Evolutionary conservation across 345 rosid species (phyloP).

Genomic region (Hirschfeldia incana): DNA sequence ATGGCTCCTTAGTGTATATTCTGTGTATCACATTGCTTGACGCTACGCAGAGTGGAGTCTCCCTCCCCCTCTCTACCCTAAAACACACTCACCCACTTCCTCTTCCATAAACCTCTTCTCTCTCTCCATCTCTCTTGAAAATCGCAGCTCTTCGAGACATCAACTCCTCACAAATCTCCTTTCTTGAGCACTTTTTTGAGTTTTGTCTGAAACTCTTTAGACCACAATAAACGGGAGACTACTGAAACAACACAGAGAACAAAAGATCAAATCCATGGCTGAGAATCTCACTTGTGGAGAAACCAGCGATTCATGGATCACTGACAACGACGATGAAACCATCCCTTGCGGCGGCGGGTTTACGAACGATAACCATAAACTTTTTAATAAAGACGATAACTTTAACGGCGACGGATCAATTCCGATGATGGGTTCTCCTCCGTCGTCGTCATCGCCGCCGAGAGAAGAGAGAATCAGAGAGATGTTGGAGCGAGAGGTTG

Average conservation of each 20-base stretch:
- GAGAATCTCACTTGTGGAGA: conserved; percentile 60
- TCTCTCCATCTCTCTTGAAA: conserved; percentile 29
- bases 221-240: conserved; percentile 13
- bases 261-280: conserved; percentile 40
- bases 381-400: conserved; percentile 33
- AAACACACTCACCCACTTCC: conserved; percentile 39
- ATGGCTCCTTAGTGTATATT: conserved; percentile 22
- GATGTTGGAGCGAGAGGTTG: conserved; percentile 59
- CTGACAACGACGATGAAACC: conserved; percentile 35
- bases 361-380: neutral
- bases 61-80: conserved; percentile 35
- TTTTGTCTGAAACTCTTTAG: conserved; percentile 28
- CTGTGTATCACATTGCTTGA: conserved; percentile 28
- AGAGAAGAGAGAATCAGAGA: conserved; percentile 51
- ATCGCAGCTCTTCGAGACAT: conserved; percentile 21
- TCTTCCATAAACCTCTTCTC: conserved; percentile 31
- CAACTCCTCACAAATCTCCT: conserved; percentile 28
- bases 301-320: conserved; percentile 48
- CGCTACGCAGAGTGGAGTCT: conserved; percentile 35
- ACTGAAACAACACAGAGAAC: neutral
- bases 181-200: conserved; percentile 32
- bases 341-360: conserved; percentile 21
- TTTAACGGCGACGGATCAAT: conserved; percentile 38
- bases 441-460: conserved; percentile 22
- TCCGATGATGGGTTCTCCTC: conserved; percentile 38